phyloP scores from a whole-genome alignment of 306 rosid species.

The Cicer pinnatifidum region DNA sequence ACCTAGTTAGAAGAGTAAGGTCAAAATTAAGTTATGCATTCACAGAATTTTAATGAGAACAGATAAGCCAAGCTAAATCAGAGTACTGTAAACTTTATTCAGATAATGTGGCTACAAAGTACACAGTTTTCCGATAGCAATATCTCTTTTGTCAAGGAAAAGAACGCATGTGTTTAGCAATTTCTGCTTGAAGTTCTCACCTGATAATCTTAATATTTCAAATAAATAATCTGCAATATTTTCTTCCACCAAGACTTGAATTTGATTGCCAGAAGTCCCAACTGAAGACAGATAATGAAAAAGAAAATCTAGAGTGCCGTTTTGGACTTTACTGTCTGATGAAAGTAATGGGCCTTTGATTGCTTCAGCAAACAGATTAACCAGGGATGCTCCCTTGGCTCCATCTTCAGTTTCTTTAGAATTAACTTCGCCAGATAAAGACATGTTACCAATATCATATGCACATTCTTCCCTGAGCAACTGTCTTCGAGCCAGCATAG shows the following conservation, averaged over 20 bases:
- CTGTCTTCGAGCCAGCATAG: slow-evolving; percentile 74
- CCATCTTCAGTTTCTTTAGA: slow-evolving; percentile 49
- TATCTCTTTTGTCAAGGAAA: slow-evolving; percentile 23
- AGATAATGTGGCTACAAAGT: slow-evolving; percentile 31
- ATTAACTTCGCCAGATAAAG: slow-evolving; percentile 52
- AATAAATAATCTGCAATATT: slow-evolving; percentile 91
- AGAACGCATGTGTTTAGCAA: neutral
- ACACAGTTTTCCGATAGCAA: slow-evolving; percentile 7
- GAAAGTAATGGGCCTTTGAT: slow-evolving; percentile 93
- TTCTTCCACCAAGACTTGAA: slow-evolving; percentile 81
- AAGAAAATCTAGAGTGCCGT: slow-evolving; percentile 69
- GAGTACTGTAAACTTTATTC: slow-evolving; percentile 21
- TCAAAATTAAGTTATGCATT: slow-evolving; percentile 37
- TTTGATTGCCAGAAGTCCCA: slow-evolving; percentile 60
- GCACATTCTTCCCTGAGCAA: slow-evolving; percentile 57
- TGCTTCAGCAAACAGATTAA: slow-evolving; percentile 78
- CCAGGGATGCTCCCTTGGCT: slow-evolving; percentile 56
- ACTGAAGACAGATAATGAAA: slow-evolving; percentile 72
- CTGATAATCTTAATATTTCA: slow-evolving; percentile 90
- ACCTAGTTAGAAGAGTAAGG: slow-evolving; percentile 17
- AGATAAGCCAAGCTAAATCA: slow-evolving; percentile 30
- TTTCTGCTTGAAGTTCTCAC: slow-evolving; percentile 53
- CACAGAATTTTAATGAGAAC: slow-evolving; percentile 30
- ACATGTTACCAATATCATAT: slow-evolving; percentile 49
- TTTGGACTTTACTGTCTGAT: slow-evolving; percentile 77